Evolutionary conservation across 805 yeast species (phyloP), one percentile per base, ranked within the genome.

Genomic region (Candida stauntonica): DNA sequence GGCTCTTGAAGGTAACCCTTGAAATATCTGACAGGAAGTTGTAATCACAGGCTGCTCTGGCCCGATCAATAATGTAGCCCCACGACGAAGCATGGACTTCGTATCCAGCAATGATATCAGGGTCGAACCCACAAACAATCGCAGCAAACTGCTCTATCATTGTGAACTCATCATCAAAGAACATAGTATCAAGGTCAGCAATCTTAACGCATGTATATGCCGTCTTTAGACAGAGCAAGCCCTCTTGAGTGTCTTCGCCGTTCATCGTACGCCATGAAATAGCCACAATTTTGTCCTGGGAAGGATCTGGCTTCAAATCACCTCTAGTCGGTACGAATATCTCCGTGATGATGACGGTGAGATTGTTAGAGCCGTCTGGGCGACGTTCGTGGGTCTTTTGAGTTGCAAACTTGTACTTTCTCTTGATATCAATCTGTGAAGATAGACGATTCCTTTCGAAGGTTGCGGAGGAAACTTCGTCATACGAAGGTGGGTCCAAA

Each of bases 91-190:
- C 63, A 46, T 86, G 84, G 5, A 86, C 71, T 52, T 93, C 99
- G 57, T 73, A 93, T 0, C 97, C 98, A 0, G 86, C 71, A 5
- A 93, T 54, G 21, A 93, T 76, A 57, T 93, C 99, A 0, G 98
- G 97, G 54, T 93, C 98, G 36, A 77, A 68, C 2, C 65, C 48
- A 15, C 77, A 71, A 0, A 86, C 79, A 13, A 82, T 46, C 2
- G 70, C 67, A 0, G 79, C 61, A 7, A 91, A 62, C 5, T 69
- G 69, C 7, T 68, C 63, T 2, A 88, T 55, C 76, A 86, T 66
- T 6, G 70, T 77, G 2, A 58, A 42, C 51, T 91, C 98, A n/a
- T 62, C 54, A 0, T 60, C 62, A 44, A 74, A 77, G 7, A 60
- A 48, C 21, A 28, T n/a, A 3, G 33, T 15, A 2, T 36, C 38